phyloP scores from a whole-genome alignment of 2,329 filamentous ascomycete genomes.

The Leptoxyphium fumago region DNA sequence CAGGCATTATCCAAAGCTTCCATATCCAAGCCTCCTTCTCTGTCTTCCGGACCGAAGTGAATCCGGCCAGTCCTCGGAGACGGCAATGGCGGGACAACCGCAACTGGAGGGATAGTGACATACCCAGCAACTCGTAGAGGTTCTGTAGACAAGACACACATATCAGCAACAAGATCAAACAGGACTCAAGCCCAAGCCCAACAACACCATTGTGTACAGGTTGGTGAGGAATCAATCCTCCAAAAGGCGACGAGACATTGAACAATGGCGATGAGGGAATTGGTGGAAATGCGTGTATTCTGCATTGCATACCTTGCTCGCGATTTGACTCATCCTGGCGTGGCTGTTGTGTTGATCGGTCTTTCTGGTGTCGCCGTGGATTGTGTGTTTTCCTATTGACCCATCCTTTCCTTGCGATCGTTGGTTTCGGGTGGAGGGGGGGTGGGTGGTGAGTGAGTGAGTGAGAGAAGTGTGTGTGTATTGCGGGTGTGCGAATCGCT shows the following conservation, averaged over 20 bases:
- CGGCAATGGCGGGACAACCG: not conserved
- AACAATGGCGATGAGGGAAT: no score
- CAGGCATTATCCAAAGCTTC: no score
- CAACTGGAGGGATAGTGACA: slow-evolving; percentile 3
- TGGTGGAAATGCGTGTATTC: not conserved
- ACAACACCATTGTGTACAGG: no score
- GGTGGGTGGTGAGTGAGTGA: not conserved
- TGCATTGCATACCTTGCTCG: slow-evolving; percentile 12
- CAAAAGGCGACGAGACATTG: no score
- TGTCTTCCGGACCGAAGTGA: no score
- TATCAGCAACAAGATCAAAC: slow-evolving; percentile 21
- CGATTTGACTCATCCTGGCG: slow-evolving; percentile 10
- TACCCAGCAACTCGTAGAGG: slow-evolving; percentile 98
- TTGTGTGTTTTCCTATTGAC: slow-evolving; percentile 5
- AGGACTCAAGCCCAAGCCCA: no score
- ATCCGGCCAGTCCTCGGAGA: slow-evolving; percentile 1
- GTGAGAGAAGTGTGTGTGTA: not conserved
- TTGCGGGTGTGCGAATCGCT: no score
- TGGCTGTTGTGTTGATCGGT: slow-evolving; percentile 2
- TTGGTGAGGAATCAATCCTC: no score
- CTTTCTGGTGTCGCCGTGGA: not conserved
- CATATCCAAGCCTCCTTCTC: no score
- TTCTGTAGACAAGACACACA: slow-evolving; percentile 46
- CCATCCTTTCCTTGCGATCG: slow-evolving; percentile 6
- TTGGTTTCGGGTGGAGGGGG: not conserved